A percentile compares a stretch with the other conserved stretches of the same genome.
Evolutionary conservation across 805 yeast species (phyloP).

Genomic region (Candida tibetensis): DNA sequence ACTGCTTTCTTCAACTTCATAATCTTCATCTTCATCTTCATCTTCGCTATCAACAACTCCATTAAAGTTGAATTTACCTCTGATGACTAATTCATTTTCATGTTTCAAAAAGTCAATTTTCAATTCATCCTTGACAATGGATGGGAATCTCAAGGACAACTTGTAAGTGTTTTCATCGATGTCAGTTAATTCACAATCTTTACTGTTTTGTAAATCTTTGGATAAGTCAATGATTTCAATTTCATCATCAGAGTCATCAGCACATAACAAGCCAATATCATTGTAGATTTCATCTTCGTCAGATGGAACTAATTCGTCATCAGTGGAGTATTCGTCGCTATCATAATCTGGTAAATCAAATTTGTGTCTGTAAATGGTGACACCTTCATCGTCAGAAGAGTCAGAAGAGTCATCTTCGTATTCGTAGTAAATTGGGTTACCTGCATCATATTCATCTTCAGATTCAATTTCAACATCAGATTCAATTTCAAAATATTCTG

Average conservation of each 20-base stretch:
- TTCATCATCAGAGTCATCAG: conserved; percentile 31
- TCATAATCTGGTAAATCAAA: conserved; percentile 37
- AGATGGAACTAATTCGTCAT: conserved; percentile 30
- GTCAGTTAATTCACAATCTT: conserved; percentile 43
- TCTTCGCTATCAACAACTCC: conserved; percentile 22
- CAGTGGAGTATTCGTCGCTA: conserved; percentile 35
- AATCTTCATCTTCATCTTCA: conserved; percentile 16
- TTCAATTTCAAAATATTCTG: conserved; percentile 30
- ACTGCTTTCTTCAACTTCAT: conserved; percentile 7
- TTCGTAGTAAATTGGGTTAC: conserved; percentile 22
- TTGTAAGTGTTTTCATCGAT: conserved; percentile 38
- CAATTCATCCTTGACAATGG: conserved; percentile 38
- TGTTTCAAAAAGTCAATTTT: conserved; percentile 38
- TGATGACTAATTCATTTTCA: conserved; percentile 40
- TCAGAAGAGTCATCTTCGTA: conserved; percentile 23
- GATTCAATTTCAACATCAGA: conserved; percentile 21
- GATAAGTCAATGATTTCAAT: conserved; percentile 38
- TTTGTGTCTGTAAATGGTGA: conserved; percentile 41
- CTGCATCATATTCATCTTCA: conserved; percentile 21
- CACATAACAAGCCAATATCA: conserved; percentile 21
- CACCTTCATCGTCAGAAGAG: conserved; percentile 37
- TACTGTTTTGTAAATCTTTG: conserved; percentile 40
- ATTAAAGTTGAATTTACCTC: conserved; percentile 37
- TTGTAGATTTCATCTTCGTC: conserved; percentile 19
- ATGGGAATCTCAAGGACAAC: conserved; percentile 41